A percentile compares a stretch with the other conserved stretches of the same genome.
These are phyloP conservation scores for Xanthoconium purpureum DNA, from an alignment of 768 basidiomycete species.

Conservation along the genomic window DNA sequence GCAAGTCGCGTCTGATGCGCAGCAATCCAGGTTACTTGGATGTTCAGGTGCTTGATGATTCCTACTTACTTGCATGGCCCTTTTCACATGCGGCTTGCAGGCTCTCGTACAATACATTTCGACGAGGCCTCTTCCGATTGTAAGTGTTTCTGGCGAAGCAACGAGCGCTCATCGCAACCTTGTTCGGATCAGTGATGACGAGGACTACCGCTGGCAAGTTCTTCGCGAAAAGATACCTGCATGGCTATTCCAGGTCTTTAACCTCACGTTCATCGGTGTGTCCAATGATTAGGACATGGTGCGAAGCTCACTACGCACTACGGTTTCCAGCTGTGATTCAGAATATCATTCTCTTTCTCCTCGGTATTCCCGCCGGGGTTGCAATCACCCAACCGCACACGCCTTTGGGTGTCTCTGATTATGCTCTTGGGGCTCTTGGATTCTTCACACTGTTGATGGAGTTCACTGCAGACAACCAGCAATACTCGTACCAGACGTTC, in stretches of 20 bases:
- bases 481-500: conserved; percentile 78
- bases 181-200: conserved; percentile 53
- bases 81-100: conserved; percentile 36
- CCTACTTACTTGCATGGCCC: conserved; percentile 10
- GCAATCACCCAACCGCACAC: conserved; percentile 55
- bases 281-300: not conserved
- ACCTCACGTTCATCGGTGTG: conserved; percentile 64
- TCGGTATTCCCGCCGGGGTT: conserved; percentile 60
- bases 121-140: conserved; percentile 78
- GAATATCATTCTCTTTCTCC: conserved; percentile 73
- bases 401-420: conserved; percentile 56
- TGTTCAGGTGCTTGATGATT: conserved; percentile 44
- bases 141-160: conserved; percentile 32
- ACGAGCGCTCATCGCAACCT: not conserved
- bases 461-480: conserved; percentile 88
- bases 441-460: conserved; percentile 63
- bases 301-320: conserved; percentile 1
- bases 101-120: conserved; percentile 76
- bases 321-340: conserved; percentile 57
- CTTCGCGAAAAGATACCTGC: conserved; percentile 58
- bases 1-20: not conserved
- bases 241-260: conserved; percentile 58
- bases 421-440: conserved; percentile 54
- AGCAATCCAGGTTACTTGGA: conserved; percentile 47
- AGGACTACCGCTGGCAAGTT: conserved; percentile 91